Conservation (phyloP, 495 filamentous ascomycete species). For the Talaromyces wortmannii region DNA sequence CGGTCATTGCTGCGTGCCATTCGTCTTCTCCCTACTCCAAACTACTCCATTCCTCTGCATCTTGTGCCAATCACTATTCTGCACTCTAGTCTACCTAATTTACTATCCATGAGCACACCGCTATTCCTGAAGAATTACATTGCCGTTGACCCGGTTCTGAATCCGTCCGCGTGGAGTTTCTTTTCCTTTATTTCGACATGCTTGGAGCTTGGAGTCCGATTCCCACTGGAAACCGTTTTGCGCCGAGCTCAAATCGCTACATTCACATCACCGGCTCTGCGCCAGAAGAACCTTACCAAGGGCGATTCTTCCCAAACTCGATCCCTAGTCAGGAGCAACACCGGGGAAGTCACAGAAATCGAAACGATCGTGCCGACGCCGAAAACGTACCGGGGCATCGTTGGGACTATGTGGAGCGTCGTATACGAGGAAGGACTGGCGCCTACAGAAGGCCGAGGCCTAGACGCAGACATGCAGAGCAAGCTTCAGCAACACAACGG, state of each 20-base stretch:
- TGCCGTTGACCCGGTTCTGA: constrained; percentile 72
- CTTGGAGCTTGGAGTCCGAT: constrained; percentile 73
- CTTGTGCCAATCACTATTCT: constrained; percentile 81
- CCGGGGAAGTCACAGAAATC: constrained; percentile 35
- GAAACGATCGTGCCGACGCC: constrained; percentile 64
- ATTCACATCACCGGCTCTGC: constrained; percentile 37
- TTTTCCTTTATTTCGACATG: constrained; percentile 69
- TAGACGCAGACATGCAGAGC: constrained; percentile 15
- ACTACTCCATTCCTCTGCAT: constrained; percentile 60
- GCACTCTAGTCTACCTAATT: constrained; percentile 71
- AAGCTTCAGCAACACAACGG: background rate
- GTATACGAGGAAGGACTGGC: constrained; percentile 71
- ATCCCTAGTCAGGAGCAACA: constrained; percentile 1
- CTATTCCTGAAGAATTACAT: constrained; percentile 73
- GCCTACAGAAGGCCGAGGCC: constrained; percentile 19
- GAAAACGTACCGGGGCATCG: constrained; percentile 63
- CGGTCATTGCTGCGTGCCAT: constrained; percentile 69
- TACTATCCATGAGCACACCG: constrained; percentile 73
- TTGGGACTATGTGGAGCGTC: constrained; percentile 85
- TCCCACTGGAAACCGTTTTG: constrained; percentile 88
- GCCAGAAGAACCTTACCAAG: constrained; percentile 44
- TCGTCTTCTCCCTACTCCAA: constrained; percentile 60
- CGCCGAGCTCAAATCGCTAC: constrained; percentile 78
- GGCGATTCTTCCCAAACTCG: constrained; percentile 25
- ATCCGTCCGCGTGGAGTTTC: constrained; percentile 71